These are phyloP conservation scores for Penicillium manginii DNA, from an alignment of 495 filamentous ascomycete species.

Conservation along the genomic window DNA sequence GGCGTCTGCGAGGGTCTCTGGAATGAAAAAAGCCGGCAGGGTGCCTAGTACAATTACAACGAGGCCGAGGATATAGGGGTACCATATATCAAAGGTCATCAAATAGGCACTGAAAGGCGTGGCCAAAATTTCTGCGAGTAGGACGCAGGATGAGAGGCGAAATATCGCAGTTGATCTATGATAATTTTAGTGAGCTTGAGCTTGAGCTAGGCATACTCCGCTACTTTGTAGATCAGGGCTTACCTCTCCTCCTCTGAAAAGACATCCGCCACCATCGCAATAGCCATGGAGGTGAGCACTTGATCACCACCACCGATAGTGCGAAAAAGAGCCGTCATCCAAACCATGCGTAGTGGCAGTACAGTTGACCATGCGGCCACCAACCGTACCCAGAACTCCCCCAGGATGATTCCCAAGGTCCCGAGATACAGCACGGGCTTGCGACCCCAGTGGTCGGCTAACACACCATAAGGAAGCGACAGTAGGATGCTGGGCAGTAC, in stretches of 20 bases:
- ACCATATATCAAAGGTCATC: conserved; percentile 32
- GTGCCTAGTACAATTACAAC: conserved; percentile 32
- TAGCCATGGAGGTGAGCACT: conserved; percentile 22
- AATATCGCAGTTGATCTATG: conserved; percentile 35
- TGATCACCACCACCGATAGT: conserved; percentile 38
- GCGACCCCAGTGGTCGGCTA: conserved; percentile 49
- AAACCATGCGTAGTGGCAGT: conserved; percentile 37
- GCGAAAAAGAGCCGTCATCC: conserved; percentile 32
- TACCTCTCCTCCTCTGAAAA: conserved; percentile 41
- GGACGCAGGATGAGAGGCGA: conserved; percentile 22
- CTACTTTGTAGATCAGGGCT: neutral
- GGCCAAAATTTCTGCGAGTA: conserved; percentile 35
- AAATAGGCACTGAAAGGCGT: conserved; percentile 37
- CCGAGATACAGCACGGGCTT: conserved; percentile 43
- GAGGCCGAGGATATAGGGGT: conserved; percentile 31
- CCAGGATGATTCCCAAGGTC: conserved; percentile 36
- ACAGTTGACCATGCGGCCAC: conserved; percentile 34
- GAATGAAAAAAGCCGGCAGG: conserved; percentile 39
- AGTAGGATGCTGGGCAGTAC: conserved; percentile 43
- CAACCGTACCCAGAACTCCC: conserved; percentile 37
- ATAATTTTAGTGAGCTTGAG: neutral
- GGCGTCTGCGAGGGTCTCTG: conserved; percentile 45
- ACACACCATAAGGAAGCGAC: conserved; percentile 37
- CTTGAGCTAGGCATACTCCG: too few species aligned
- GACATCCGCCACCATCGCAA: conserved; percentile 38